phyloP scores from a whole-genome alignment of 441 rosid species.

The Jatropha multifida region DNA sequence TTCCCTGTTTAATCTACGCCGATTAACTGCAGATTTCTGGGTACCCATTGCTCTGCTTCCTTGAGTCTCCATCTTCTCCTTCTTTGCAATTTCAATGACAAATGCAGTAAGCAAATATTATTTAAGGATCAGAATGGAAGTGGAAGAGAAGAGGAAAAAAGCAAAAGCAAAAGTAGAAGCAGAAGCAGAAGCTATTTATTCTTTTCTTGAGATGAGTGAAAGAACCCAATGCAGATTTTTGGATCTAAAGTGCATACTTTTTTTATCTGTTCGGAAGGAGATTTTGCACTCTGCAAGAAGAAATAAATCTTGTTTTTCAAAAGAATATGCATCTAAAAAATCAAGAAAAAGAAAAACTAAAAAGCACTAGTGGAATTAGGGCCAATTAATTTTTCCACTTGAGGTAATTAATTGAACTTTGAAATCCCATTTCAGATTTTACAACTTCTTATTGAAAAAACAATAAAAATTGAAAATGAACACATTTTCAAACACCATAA shows the following conservation, averaged over 20 bases:
- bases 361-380: slow-evolving; percentile 18
- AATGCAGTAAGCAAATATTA: slow-evolving; percentile 22
- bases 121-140: slow-evolving; percentile 6
- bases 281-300: slow-evolving; percentile 27
- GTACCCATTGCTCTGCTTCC: slow-evolving; percentile 38
- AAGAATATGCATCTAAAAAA: slow-evolving; percentile 7
- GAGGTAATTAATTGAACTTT: neutral
- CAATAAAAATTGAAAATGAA: neutral
- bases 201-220: slow-evolving; percentile 63
- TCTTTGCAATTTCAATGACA: slow-evolving; percentile 30
- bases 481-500: neutral
- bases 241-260: slow-evolving; percentile 48
- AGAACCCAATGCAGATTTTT: slow-evolving; percentile 45
- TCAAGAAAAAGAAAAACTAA: slow-evolving; percentile 15
- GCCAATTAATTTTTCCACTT: neutral
- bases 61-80: slow-evolving; percentile 49
- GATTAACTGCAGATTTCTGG: slow-evolving; percentile 47
- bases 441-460: neutral
- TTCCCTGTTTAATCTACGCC: slow-evolving; percentile 66
- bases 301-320: slow-evolving; percentile 22
- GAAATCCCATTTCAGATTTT: slow-evolving; percentile 13
- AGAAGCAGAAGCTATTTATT: slow-evolving; percentile 44
- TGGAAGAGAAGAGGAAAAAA: neutral
- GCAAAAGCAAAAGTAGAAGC: slow-evolving; percentile 1
- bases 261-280: slow-evolving; percentile 20